Conservation (phyloP, 2,329 filamentous ascomycete species). For the Cordyceps javanica region DNA sequence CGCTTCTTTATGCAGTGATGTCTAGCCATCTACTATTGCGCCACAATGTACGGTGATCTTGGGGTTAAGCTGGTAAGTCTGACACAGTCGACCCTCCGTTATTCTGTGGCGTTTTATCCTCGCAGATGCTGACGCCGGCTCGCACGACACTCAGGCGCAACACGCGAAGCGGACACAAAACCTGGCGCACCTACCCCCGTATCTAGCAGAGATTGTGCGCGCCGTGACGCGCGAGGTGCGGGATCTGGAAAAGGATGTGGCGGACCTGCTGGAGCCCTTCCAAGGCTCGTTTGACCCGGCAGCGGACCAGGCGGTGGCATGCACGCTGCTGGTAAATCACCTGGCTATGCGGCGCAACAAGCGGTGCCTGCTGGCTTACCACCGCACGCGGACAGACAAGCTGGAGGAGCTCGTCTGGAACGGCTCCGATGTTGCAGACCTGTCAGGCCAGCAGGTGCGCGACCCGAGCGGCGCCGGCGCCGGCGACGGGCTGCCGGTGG, state of each 20-base stretch:
- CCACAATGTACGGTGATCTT: slow-evolving; percentile 76
- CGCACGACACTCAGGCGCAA: slow-evolving; percentile 59
- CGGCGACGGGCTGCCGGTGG: slow-evolving; percentile 28
- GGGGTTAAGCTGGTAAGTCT: slow-evolving; percentile 71
- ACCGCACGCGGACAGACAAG: slow-evolving; percentile 83
- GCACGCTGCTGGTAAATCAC: slow-evolving; percentile 86
- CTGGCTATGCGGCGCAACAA: slow-evolving; percentile 95
- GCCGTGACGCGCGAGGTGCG: slow-evolving; percentile 85
- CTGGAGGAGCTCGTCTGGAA: slow-evolving; percentile 92
- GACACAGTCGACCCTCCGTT: neutral
- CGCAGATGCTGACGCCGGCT: neutral
- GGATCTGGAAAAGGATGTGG: slow-evolving; percentile 83
- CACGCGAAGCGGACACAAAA: slow-evolving; percentile 93
- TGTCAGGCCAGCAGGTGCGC: slow-evolving; percentile 50
- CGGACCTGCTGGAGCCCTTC: slow-evolving; percentile 73
- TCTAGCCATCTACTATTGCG: neutral
- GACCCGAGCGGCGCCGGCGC: slow-evolving; percentile 28
- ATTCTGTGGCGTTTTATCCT: slow-evolving; percentile 16
- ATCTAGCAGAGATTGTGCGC: slow-evolving; percentile 87
- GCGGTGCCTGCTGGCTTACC: slow-evolving; percentile 89
- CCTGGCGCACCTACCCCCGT: slow-evolving; percentile 78
- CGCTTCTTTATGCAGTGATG: neutral
- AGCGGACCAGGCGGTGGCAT: slow-evolving; percentile 76
- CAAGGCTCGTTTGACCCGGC: slow-evolving; percentile 80
- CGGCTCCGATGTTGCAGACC: slow-evolving; percentile 75